Evolutionary conservation across 2,329 filamentous ascomycete species (phyloP), one percentile per base, ranked within the genome.

Genomic region (Biscogniauxia mediterranea): DNA sequence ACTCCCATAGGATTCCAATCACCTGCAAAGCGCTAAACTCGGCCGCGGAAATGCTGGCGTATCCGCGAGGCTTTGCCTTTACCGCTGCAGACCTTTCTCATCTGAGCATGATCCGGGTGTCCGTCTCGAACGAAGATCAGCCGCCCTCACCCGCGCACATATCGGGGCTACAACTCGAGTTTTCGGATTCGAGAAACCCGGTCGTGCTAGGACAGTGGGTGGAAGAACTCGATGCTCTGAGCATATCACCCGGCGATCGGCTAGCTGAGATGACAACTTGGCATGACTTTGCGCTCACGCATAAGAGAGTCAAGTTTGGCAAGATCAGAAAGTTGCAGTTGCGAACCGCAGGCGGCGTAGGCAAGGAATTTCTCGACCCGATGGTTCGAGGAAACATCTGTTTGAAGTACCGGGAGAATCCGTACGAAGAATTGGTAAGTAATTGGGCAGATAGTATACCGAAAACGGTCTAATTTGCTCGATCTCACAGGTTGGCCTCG

Each of bases 131-230:
- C 9, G 54, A 38, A 23, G 54, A 19, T 1, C 26, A 15, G 4
- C 28, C 28, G 7, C 3, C 28, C 11, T 32, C 28, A 32, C 11
- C 28, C 7, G 38, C 52, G 19, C 60, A 63, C 55, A 63, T 70
- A 25, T 60, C 67, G 3, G 67, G 67, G 2, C 59, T 70, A 3
- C 60, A 57, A 57, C 59, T 70, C 21, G 66, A 69, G 55, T 70
- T 67, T 51, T 8, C 62, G 5, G 62, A 65, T 25, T 64, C 60
- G 3, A 52, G 51, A 7, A 25, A 25, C 13, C 63, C 67, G 1
- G 42, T 61, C 21, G 60, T 70, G n/a, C 5, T 69, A 19, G 67
- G 67, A 0, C 67, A 69, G 52, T 70, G 67, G 67, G 42, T 67
- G 7, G 58, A 62, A 11, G 61, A 66, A 55, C 42, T 59, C 50